Percentiles rank a stretch among this genome's conserved stretches.
Conservation (phyloP, 2,329 filamentous ascomycete genomes). For the Cladorrhinum sp. region DNA sequence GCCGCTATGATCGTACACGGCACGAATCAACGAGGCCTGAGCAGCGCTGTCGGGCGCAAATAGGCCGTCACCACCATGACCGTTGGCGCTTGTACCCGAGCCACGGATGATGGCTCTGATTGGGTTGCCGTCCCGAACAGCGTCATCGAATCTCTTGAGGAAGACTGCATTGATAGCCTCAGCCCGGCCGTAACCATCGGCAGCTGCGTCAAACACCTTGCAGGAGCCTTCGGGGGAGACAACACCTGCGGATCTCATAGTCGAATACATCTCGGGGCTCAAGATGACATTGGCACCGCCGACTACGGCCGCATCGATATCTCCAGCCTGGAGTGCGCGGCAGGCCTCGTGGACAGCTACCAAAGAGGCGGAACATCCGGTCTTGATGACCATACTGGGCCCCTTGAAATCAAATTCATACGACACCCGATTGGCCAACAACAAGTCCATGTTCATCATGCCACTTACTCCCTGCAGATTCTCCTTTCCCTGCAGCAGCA, state of each 20-base stretch:
- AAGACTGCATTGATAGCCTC: slow-evolving; percentile 18
- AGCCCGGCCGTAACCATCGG: slow-evolving; percentile 30
- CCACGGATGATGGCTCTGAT: slow-evolving; percentile 30
- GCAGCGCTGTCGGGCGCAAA: slow-evolving; percentile 18
- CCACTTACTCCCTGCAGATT: not conserved
- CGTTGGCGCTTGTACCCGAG: slow-evolving; percentile 31
- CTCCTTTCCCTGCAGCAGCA: not conserved
- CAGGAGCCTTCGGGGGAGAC: slow-evolving; percentile 34
- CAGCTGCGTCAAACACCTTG: slow-evolving; percentile 30
- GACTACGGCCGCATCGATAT: slow-evolving; percentile 36
- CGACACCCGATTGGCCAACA: slow-evolving; percentile 13
- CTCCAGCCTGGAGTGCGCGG: slow-evolving; percentile 27
- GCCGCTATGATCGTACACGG: slow-evolving; percentile 1
- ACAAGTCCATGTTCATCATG: not conserved
- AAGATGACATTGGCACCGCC: slow-evolving; percentile 37
- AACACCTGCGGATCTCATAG: slow-evolving; percentile 31
- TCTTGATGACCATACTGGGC: slow-evolving; percentile 33
- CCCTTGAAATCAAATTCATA: slow-evolving; percentile 39
- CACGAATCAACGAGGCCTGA: too few species aligned
- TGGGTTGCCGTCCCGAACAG: slow-evolving; percentile 28
- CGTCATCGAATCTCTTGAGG: slow-evolving; percentile 28
- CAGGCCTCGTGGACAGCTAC: slow-evolving; percentile 34
- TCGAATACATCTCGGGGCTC: slow-evolving; percentile 21
- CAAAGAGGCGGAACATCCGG: slow-evolving; percentile 38
- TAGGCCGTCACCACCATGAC: slow-evolving; percentile 30